phyloP scores from a whole-genome alignment of 2,329 filamentous ascomycete genomes.

The Orbilia blumenaviensis region DNA sequence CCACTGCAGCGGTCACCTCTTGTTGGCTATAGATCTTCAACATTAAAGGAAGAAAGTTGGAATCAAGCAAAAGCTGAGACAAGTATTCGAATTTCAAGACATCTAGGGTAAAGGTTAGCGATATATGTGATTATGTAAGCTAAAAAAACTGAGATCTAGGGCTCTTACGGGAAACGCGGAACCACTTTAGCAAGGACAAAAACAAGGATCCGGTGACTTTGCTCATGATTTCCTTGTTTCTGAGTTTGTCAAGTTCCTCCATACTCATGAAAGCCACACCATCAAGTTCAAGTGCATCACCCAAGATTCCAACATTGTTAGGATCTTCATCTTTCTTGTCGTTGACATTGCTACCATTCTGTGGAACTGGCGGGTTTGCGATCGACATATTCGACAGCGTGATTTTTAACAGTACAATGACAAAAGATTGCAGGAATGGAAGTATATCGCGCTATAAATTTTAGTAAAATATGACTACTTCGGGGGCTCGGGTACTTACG shows the following conservation, averaged over 20 bases:
- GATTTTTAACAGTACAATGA: conserved; percentile 90
- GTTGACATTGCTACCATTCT: conserved; percentile 29
- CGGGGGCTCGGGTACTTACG: conserved; percentile 66
- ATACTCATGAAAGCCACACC: conserved; percentile 59
- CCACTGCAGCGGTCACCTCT: conserved; percentile 73
- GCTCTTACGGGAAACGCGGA: conserved; percentile 86
- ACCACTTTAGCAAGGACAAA: conserved; percentile 91
- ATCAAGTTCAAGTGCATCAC: conserved; percentile 39
- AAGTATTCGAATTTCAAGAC: conserved; percentile 95
- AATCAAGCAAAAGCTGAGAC: conserved; percentile 90
- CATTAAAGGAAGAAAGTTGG: conserved; percentile 91
- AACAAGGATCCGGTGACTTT: conserved; percentile 93
- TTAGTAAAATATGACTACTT: neutral
- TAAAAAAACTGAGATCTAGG: neutral
- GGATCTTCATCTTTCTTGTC: conserved; percentile 51
- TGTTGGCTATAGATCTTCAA: conserved; percentile 94
- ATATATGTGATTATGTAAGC: too few relatives aligned
- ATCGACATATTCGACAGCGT: conserved; percentile 87
- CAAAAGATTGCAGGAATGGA: conserved; percentile 87
- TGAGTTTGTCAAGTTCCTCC: conserved; percentile 82
- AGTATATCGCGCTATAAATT: conserved; percentile 72
- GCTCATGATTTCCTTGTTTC: conserved; percentile 84
- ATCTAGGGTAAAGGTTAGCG: conserved; percentile 66
- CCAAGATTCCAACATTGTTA: conserved; percentile 43
- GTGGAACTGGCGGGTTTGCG: conserved; percentile 66